Evolutionary conservation across 768 basidiomycete species (phyloP).

Genomic region (Xerocomellus intermedius): DNA sequence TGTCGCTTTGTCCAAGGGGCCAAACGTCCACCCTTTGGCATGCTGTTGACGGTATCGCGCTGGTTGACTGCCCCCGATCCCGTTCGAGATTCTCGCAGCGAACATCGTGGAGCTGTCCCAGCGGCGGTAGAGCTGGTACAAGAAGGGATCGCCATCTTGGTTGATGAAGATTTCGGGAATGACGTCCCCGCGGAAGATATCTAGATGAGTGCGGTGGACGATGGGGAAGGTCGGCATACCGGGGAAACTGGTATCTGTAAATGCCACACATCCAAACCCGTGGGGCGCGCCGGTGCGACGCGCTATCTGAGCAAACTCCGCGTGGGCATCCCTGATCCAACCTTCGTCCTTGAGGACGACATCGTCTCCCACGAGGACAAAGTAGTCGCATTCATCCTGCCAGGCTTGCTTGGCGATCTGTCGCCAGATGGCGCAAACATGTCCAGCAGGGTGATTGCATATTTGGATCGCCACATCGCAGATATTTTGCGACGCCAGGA

Average conservation of each 20-base stretch:
- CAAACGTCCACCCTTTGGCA: constrained; percentile 48
- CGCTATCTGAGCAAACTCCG: constrained; percentile 38
- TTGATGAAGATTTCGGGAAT: constrained; percentile 54
- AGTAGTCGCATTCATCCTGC: constrained; percentile 48
- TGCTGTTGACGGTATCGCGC: constrained; percentile 51
- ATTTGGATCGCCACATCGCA: constrained; percentile 35
- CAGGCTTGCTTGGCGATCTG: constrained; percentile 48
- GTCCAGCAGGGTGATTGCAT: constrained; percentile 42
- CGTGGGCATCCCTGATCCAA: constrained; percentile 48
- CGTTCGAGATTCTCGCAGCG: constrained; percentile 40
- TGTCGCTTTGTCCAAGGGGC: constrained; percentile 43
- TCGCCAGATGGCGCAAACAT: constrained; percentile 55
- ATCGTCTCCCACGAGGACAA: constrained; percentile 56
- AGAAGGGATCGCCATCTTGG: constrained; percentile 58
- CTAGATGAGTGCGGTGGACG: constrained; percentile 52
- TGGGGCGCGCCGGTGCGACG: constrained; percentile 30
- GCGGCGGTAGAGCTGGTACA: constrained; percentile 60
- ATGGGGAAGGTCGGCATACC: constrained; percentile 66
- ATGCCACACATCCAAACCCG: constrained; percentile 58
- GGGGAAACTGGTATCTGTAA: constrained; percentile 53
- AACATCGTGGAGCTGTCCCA: constrained; percentile 53
- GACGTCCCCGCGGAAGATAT: constrained; percentile 50
- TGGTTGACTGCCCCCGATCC: constrained; percentile 42
- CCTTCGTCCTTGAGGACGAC: constrained; percentile 47
- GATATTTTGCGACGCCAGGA: constrained; percentile 40